Evolutionary conservation across 305 asterid genomes (phyloP), one percentile per base, ranked within the genome.

Genomic region (Fraxinus greggii): DNA sequence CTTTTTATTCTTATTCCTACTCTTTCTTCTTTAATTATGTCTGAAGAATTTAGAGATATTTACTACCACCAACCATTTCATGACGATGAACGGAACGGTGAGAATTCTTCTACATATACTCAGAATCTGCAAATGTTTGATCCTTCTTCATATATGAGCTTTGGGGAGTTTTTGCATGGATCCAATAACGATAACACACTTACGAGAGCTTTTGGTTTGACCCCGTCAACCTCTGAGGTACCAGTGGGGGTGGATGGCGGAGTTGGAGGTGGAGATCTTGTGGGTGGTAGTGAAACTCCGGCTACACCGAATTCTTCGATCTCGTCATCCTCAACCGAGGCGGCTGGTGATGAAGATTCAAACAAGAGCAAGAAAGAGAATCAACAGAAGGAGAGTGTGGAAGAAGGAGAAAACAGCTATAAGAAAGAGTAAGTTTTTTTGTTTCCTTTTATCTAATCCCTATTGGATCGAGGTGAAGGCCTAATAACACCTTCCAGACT

Each of bases 291-390:
- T 40, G 94, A 87, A 83, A 83, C 86, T 75, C 93, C 95, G 0
- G 89, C 86, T 3, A 92, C 97, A n/a, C 93, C 97, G 0, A 92
- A 91, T 87, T 90, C 97, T 6, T 90, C 97, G 5, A 84, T 87
- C 42, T 91, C 95, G 42, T 85, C 90, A 65, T 88, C 93, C 33
- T 91, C 95, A 4, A 51, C 61, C 23, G 61, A 51, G 23, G 61
- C 21, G 23, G 61, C 23, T 17, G 61, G 61, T 15, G 92, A 89
- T 15, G 93, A 90, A 29, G 90, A 85, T 56, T 85, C 92, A 0
- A 85, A 75, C 88, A 91, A 88, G 86, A 85, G 76, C 63, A 90
- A 83, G 84, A 87, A 88, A 65, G 88, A 83, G 3, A 84, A 86
- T 76, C 87, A 78, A 42, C 79, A 72, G 54, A 88, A 87, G 82